A percentile compares a stretch with the other conserved stretches of the same genome.
These are phyloP conservation scores for Colletotrichum somersetense DNA, from an alignment of 2,329 filamentous ascomycete genomes.

Conservation along the genomic window DNA sequence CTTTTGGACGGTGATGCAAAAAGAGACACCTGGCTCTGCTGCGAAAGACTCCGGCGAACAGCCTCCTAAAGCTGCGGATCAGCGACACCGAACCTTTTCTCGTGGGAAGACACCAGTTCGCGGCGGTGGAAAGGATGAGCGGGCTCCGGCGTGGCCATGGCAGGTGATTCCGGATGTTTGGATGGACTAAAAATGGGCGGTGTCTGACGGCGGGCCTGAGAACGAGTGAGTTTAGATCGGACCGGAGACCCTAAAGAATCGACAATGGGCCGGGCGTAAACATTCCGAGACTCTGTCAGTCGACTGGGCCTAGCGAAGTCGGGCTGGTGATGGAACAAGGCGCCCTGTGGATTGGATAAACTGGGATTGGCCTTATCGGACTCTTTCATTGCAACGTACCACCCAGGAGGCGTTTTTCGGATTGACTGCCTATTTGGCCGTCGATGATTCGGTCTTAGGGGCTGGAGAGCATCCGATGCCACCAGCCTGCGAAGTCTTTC, in stretches of 20 bases:
- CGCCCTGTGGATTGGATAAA: not conserved
- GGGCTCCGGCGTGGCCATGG: not conserved
- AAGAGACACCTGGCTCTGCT: constrained; percentile 41
- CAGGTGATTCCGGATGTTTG: constrained; percentile 1
- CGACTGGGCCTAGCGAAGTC: not conserved
- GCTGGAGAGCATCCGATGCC: constrained; percentile 29
- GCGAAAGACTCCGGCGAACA: constrained; percentile 41
- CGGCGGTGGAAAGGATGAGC: not conserved
- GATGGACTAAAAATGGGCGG: not conserved
- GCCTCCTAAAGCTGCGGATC: constrained; percentile 42
- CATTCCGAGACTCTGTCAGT: not conserved
- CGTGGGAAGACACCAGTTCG: constrained; percentile 10
- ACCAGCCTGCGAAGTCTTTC: constrained; percentile 23
- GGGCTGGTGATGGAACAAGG: not conserved
- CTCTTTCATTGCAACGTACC: constrained; percentile 23
- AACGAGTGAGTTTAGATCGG: not conserved
- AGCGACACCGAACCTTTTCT: constrained; percentile 38
- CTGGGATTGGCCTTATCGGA: not conserved
- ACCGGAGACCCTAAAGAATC: constrained; percentile 23
- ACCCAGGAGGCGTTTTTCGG: constrained; percentile 21
- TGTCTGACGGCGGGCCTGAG: not conserved
- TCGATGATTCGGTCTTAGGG: constrained; percentile 6
- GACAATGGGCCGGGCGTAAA: constrained; percentile 13
- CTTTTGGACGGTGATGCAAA: constrained; percentile 32
- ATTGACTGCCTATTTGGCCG: constrained; percentile 14